These are phyloP conservation scores for Phylloporus scabripes DNA, from an alignment of 768 basidiomycete genomes.

Conservation along the genomic window DNA sequence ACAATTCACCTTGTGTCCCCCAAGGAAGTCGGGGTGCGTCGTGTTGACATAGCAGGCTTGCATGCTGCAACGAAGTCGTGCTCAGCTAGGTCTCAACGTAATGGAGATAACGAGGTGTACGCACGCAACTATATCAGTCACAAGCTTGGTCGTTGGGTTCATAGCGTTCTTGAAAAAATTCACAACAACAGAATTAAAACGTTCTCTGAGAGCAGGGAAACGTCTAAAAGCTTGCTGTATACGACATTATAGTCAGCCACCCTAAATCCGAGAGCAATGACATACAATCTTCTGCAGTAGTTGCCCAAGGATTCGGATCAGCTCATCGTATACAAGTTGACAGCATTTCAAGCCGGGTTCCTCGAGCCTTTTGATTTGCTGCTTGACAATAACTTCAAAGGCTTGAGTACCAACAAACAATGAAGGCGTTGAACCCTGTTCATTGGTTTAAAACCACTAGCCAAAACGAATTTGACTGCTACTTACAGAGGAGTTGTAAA, in stretches of 20 bases:
- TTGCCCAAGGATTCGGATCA: constrained; percentile 93
- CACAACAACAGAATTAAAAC: constrained; percentile 94
- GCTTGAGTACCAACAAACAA: constrained; percentile 96
- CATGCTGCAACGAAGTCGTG: constrained; percentile 51
- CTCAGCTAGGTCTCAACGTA: constrained; percentile 1
- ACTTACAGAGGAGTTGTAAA: constrained; percentile 96
- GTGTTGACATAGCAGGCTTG: constrained; percentile 99
- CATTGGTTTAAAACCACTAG: background rate
- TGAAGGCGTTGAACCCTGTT: constrained; percentile 88
- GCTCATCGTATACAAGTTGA: constrained; percentile 93
- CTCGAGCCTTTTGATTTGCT: constrained; percentile 95
- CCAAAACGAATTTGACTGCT: background rate
- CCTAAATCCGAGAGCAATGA: constrained; percentile 9
- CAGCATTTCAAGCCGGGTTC: constrained; percentile 93
- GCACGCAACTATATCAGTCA: constrained; percentile 85
- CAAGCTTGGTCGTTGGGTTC: constrained; percentile 92
- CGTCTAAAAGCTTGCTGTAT: constrained; percentile 89
- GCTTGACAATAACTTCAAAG: constrained; percentile 98
- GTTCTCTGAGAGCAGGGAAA: constrained; percentile 92
- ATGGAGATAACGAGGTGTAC: constrained; percentile 27
- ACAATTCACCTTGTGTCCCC: constrained; percentile 72
- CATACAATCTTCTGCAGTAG: constrained; percentile 83
- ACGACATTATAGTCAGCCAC: constrained; percentile 1
- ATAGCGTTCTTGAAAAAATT: constrained; percentile 95
- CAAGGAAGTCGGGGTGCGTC: constrained; percentile 97